Evolutionary conservation across 1,139 yeast genomes (phyloP).

Genomic region (Suhomyces panamericanus): DNA sequence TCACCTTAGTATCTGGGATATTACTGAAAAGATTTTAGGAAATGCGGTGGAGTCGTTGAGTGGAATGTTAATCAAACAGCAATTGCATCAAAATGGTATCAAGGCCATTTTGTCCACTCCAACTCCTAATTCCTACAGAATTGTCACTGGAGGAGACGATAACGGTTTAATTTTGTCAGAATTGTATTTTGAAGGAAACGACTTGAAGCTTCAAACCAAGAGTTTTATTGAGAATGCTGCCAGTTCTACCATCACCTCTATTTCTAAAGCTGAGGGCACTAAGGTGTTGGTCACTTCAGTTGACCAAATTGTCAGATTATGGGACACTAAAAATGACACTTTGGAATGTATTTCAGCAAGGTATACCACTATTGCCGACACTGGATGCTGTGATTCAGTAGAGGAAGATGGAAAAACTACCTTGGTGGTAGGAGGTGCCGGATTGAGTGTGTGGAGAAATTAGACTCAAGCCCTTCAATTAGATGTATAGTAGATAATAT

Average conservation of each 20-base stretch:
- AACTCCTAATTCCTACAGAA: slow-evolving; percentile 22
- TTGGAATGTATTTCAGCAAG: slow-evolving; percentile 42
- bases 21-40: slow-evolving; percentile 24
- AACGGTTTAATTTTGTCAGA: slow-evolving; percentile 61
- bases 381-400: slow-evolving; percentile 64
- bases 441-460: slow-evolving; percentile 55
- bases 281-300: slow-evolving; percentile 58
- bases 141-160: slow-evolving; percentile 90
- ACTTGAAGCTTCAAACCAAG: slow-evolving; percentile 22
- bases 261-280: slow-evolving; percentile 28
- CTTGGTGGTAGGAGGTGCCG: slow-evolving; percentile 70
- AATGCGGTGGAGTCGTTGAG: slow-evolving; percentile 18
- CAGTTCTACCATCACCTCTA: slow-evolving; percentile 80
- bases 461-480: background rate
- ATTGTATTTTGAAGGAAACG: slow-evolving; percentile 22
- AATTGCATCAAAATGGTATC: slow-evolving; percentile 82
- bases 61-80: slow-evolving; percentile 41
- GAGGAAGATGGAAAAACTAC: slow-evolving; percentile 23
- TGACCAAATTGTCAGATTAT: slow-evolving; percentile 72
- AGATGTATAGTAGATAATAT: background rate
- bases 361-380: slow-evolving; percentile 87
- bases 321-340: slow-evolving; percentile 45
- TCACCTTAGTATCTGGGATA: slow-evolving; percentile 59
- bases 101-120: slow-evolving; percentile 47
- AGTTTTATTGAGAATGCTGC: slow-evolving; percentile 61